Conservation (phyloP, 179 eudicot genomes). For the Spergularia azorica region DNA sequence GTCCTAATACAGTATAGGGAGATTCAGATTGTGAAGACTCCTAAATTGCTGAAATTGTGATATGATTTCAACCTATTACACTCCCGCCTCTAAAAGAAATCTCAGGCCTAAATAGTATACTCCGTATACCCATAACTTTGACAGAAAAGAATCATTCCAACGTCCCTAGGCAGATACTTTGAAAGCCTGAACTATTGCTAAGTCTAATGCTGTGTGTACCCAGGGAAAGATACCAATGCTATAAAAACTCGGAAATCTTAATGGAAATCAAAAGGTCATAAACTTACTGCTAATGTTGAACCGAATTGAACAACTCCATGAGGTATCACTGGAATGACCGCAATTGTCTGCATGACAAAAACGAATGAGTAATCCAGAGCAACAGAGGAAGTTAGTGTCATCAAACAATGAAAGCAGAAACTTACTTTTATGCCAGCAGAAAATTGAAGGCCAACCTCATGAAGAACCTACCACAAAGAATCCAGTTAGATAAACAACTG, state of each 20-base stretch:
- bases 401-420: constrained; percentile 6
- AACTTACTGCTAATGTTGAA: constrained; percentile 70
- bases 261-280: constrained; percentile 6
- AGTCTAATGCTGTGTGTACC: too few relatives aligned
- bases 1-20: too few relatives aligned
- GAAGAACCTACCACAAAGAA: constrained; percentile 55
- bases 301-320: constrained; percentile 96
- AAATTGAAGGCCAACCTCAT: constrained; percentile 66
- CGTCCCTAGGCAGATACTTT: too few relatives aligned
- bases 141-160: too few relatives aligned
- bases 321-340: constrained; percentile 72
- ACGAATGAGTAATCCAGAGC: constrained; percentile 1
- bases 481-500: constrained; percentile 21
- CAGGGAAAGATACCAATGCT: background rate
- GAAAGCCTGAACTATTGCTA: background rate
- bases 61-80: background rate
- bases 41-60: background rate
- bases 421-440: constrained; percentile 81
- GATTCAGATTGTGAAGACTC: too few relatives aligned
- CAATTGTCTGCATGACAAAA: constrained; percentile 70
- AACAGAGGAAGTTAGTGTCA: constrained; percentile 10
- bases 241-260: background rate
- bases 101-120: too few relatives aligned
- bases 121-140: too few relatives aligned
- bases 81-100: too few relatives aligned